Evolutionary conservation across 257 asterid species (phyloP).

Genomic region (Nicotiana otophora): DNA sequence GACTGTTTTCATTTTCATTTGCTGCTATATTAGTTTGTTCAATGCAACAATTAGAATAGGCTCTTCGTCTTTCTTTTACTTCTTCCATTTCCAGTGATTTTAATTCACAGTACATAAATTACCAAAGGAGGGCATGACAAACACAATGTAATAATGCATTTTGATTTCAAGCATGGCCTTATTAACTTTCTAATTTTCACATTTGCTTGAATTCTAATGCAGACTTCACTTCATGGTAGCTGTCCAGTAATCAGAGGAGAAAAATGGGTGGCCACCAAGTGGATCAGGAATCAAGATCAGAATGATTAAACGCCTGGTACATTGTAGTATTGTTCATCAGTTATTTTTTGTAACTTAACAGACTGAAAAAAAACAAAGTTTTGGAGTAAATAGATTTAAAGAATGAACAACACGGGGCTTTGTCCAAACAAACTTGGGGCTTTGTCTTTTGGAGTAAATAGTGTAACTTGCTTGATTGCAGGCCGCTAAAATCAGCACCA

Average conservation of each 20-base stretch:
- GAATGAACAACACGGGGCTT: background rate
- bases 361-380: background rate
- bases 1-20: background rate
- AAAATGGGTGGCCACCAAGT: slow-evolving; percentile 98
- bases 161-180: background rate
- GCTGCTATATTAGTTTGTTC: background rate
- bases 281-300: slow-evolving; percentile 74
- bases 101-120: background rate
- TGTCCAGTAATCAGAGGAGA: slow-evolving; percentile 84
- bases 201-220: slow-evolving; percentile 15
- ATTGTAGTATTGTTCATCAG: background rate
- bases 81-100: background rate
- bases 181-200: background rate
- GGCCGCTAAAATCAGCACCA: too few species aligned
- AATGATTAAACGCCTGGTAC: slow-evolving; percentile 12
- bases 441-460: too few species aligned
- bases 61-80: background rate
- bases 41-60: background rate
- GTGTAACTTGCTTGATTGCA: too few species aligned
- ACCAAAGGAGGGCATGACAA: background rate
- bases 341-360: background rate
- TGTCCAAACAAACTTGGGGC: too few species aligned
- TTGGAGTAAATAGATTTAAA: background rate
- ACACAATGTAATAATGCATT: background rate
- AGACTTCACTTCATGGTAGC: slow-evolving; percentile 92